phyloP scores from a whole-genome alignment of 176 grass and related monocot genomes.

The Oryza rufipogon region DNA sequence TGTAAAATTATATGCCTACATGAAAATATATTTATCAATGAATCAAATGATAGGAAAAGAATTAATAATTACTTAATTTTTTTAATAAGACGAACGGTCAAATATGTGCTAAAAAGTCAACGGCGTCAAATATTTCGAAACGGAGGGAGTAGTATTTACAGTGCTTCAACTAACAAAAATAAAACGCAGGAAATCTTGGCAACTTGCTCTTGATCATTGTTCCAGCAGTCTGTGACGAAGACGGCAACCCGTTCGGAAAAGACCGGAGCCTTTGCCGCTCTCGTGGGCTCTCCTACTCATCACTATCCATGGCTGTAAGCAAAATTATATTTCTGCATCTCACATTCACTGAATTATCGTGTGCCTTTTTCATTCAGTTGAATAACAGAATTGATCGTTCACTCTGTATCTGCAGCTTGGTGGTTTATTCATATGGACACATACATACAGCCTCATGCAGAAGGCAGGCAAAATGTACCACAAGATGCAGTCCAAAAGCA shows the following conservation, averaged over 20 bases:
- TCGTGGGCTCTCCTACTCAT: slow-evolving; percentile 71
- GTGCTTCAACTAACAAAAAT: not conserved
- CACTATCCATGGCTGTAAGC: slow-evolving; percentile 93
- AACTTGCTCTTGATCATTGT: slow-evolving; percentile 76
- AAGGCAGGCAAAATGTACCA: slow-evolving; percentile 78
- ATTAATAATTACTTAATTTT: too few relatives aligned
- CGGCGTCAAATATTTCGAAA: too few relatives aligned
- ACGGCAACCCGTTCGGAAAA: slow-evolving; percentile 65
- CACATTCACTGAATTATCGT: not conserved
- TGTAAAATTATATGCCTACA: too few relatives aligned
- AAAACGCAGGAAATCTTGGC: slow-evolving; percentile 73
- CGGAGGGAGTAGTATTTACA: not conserved
- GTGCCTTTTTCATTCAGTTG: not conserved
- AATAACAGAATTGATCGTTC: not conserved
- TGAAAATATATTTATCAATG: too few relatives aligned
- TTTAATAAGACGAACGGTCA: too few relatives aligned
- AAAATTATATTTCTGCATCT: not conserved
- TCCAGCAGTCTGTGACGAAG: slow-evolving; percentile 74
- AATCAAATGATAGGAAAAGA: too few relatives aligned
- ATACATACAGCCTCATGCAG: slow-evolving; percentile 82
- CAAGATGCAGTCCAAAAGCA: slow-evolving; percentile 46
- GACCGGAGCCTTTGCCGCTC: slow-evolving; percentile 51
- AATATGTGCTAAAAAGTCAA: too few relatives aligned
- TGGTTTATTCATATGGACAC: slow-evolving; percentile 84
- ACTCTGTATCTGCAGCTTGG: slow-evolving; percentile 62